Conservation (phyloP, 2,329 filamentous ascomycete species). For the Monosporascus sp. region DNA sequence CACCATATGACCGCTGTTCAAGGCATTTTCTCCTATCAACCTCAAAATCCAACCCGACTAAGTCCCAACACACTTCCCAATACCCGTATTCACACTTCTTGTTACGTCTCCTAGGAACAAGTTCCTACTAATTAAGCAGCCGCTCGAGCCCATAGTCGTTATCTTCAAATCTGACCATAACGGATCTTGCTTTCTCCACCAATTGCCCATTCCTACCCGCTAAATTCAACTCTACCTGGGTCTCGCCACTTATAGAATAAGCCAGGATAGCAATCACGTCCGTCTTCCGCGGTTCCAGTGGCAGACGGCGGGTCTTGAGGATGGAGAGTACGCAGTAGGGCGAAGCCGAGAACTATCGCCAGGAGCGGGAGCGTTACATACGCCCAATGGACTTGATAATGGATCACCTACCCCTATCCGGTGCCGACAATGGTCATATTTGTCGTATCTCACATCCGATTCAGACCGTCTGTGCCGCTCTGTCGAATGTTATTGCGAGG, state of each 20-base stretch:
- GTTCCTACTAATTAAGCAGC: conserved; percentile 1
- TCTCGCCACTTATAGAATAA: conserved; percentile 13
- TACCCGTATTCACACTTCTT: too few relatives aligned
- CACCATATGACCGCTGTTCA: too few relatives aligned
- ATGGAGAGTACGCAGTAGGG: conserved; percentile 10
- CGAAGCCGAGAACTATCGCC: conserved; percentile 4
- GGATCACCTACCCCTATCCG: conserved; percentile 10
- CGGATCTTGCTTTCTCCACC: conserved; percentile 6
- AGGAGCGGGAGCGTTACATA: conserved; percentile 14
- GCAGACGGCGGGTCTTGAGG: conserved; percentile 9
- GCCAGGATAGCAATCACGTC: conserved; percentile 14
- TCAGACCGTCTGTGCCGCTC: conserved; percentile 6
- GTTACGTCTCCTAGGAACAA: too few relatives aligned
- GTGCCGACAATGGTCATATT: conserved; percentile 2
- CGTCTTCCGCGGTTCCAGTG: conserved; percentile 13
- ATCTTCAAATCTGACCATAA: conserved; percentile 12
- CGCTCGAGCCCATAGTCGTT: conserved; percentile 12
- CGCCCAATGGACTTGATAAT: conserved; percentile 14
- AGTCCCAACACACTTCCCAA: too few relatives aligned
- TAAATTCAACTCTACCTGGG: conserved; percentile 11
- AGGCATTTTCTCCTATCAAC: too few relatives aligned
- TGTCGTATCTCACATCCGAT: conserved; percentile 12
- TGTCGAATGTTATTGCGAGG: conserved; percentile 9
- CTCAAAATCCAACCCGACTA: too few relatives aligned
- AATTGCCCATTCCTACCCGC: conserved; percentile 11